These are phyloP conservation scores for Urochloa ruziziensis DNA, from an alignment of 176 grass and related monocot species.

Conservation along the genomic window DNA sequence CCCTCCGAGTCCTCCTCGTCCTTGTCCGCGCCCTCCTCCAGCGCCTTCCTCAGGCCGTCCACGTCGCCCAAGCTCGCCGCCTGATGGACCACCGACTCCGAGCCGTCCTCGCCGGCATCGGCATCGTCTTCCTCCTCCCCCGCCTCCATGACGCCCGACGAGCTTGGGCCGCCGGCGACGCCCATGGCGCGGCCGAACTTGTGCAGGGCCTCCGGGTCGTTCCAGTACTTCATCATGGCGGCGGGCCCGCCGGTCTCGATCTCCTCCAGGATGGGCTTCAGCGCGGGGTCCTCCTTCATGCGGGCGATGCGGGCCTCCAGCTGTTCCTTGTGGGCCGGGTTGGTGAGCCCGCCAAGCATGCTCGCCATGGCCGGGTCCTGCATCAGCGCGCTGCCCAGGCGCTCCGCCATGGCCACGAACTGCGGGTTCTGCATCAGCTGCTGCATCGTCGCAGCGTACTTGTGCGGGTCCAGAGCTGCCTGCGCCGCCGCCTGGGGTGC, in stretches of 20 bases:
- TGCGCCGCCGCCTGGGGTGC: not conserved
- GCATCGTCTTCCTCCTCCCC: no score
- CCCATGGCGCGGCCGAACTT: conserved; percentile 91
- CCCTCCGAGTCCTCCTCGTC: conserved; percentile 97
- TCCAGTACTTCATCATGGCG: conserved; percentile 98
- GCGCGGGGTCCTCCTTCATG: conserved; percentile 80
- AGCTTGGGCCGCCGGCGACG: no score
- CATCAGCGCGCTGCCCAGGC: conserved; percentile 84
- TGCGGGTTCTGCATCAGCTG: conserved; percentile 95
- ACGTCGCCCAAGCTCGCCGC: conserved; percentile 81
- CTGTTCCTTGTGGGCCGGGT: conserved; percentile 72
- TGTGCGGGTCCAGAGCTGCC: conserved; percentile 72
- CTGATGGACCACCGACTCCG: conserved; percentile 83
- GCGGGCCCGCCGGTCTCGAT: conserved; percentile 83
- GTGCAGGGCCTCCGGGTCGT: conserved; percentile 87
- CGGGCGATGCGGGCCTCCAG: conserved; percentile 67
- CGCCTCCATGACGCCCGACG: no score
- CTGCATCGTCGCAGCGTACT: conserved; percentile 93
- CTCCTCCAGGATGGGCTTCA: conserved; percentile 96
- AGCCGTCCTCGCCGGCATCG: no score
- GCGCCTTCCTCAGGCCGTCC: conserved; percentile 82
- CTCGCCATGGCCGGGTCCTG: conserved; percentile 84
- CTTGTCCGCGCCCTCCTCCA: conserved; percentile 73
- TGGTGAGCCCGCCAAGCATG: conserved; percentile 74
- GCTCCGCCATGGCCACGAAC: conserved; percentile 89